Evolutionary conservation across 306 rosid genomes (phyloP), one percentile per base, ranked within the genome.

Genomic region (Medicago ruthenica): DNA sequence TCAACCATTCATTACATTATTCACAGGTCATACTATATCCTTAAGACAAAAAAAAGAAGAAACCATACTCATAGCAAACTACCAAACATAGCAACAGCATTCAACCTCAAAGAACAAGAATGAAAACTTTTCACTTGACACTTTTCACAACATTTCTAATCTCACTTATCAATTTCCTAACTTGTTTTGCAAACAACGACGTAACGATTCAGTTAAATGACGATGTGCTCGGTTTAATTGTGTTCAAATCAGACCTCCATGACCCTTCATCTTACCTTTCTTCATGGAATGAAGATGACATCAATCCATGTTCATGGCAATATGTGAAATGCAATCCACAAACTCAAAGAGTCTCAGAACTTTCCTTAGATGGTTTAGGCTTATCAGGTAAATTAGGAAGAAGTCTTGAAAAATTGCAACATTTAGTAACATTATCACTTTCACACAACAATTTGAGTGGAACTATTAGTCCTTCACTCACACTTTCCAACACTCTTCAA

Each of bases 211-310:
- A 85, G 54, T 75, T 92, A 71, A 95, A 95, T 80, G 92, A 85
- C 81, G 98, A 95, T 73, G 89, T 95, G 31, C 83, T 95, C 76
- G 98, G 98, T 22, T 80, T 95, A 64, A 88, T 95, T 9, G 92
- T 95, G 67, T 92, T 95, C 72, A 95, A 95, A 80, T 91, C 96
- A 7, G 93, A 85, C 83, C 84, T 95, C 47, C 65, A 81, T 4
- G 98, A 95, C 82, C 97, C 96, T 61, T 86, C 87, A 67, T 81
- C 86, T 1, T 47, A 76, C 41, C 98, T 95, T 11, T 50, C 88
- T 13, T 90, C 93, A 3, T 95, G 98, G 98, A 90, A 88, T 57
- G 98, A 95, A 77, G 98, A 95, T 18, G 92, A 92, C 62, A 86
- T 51, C 0, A 86, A 76, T 36, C 89, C 97, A 2, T 95, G 98